Base-by-base conservation (phyloP, 345 rosid genomes). In the Theobroma cacao region DNA sequence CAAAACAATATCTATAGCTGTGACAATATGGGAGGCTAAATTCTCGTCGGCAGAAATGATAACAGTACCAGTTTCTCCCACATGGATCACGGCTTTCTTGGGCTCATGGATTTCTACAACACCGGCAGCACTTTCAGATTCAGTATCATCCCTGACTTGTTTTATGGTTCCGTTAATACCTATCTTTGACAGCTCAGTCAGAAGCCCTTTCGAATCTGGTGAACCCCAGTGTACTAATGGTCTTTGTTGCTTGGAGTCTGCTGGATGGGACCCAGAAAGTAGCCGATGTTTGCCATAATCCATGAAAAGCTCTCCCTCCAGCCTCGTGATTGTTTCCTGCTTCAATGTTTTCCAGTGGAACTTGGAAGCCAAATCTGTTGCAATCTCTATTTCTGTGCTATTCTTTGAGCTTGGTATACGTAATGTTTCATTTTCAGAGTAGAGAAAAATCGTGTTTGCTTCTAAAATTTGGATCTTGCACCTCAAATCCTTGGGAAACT, bases 401-500 rank as follows among this genome's bases (percentile, higher is more conserved):
- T 85, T 81, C 75, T 82, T 80, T 26, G 74, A 22, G 62, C 79
- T 86, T 69, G 90, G 87, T 75, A 89, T 53, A 3, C 72, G 64
- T 67, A 85, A 38, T 67, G 86, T 91, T 84, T 83, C 88, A 76
- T 88, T 87, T 81, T 88, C 90, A 18, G 81, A 65, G 82, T 85
- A 92, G 80, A 65, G 83, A 28, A 84, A 17, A 33, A 88, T 69
- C 7, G 83, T 75, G 63, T 74, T 85, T 52, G 83, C 30, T 22
- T 74, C 81, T 38, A 82, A 40, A 72, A 83, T 58, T 47, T 41
- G 72, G 38, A 89, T 79, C 41, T 72, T 85, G 82, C 71, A 76
- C 74, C 71, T 84, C 80, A 87, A 74, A 68, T 81, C 83, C 79
- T 92, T 92, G 1, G 97, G 97, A 36, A 93, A 77, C 99, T 95